phyloP scores from a whole-genome alignment of 164 flowering plant genomes.

The Nymphaea colorata region DNA sequence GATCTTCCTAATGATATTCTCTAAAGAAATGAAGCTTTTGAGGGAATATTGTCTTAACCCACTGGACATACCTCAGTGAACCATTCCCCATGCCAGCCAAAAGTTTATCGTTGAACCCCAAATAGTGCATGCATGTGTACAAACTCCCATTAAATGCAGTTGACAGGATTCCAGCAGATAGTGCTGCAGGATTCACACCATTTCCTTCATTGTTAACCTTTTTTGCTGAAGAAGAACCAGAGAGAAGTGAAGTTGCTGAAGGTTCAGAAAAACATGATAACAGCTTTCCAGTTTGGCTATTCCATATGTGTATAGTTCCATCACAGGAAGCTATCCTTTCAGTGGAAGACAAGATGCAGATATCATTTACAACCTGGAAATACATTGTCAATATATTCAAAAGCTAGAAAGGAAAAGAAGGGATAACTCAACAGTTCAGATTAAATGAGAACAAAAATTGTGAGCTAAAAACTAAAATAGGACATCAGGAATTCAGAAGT shows the following conservation, averaged over 20 bases:
- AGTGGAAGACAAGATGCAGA: constrained; percentile 50
- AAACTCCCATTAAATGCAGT: constrained; percentile 71
- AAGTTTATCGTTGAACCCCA: constrained; percentile 44
- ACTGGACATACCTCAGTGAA: constrained; percentile 48
- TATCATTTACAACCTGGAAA: constrained; percentile 84
- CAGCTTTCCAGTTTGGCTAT: constrained; percentile 67
- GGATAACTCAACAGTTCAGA: too few species aligned
- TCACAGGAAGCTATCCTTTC: constrained; percentile 95
- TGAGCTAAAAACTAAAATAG: too few species aligned
- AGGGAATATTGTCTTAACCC: not conserved
- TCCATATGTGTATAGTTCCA: constrained; percentile 93
- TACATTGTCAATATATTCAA: not conserved
- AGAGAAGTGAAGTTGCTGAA: constrained; percentile 35
- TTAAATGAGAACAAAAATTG: too few species aligned
- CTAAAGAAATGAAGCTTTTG: not conserved
- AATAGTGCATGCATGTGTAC: constrained; percentile 80
- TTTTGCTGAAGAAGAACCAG: constrained; percentile 27
- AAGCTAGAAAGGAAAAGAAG: not conserved
- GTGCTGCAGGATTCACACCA: constrained; percentile 45
- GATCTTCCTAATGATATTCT: too few species aligned
- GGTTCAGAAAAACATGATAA: constrained; percentile 59
- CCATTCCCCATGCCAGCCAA: constrained; percentile 89
- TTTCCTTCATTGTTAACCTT: constrained; percentile 40
- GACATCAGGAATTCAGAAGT: too few species aligned
- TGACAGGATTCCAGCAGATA: constrained; percentile 56